phyloP scores from a whole-genome alignment of 805 yeast species.

The Yueomyces sinensis region DNA sequence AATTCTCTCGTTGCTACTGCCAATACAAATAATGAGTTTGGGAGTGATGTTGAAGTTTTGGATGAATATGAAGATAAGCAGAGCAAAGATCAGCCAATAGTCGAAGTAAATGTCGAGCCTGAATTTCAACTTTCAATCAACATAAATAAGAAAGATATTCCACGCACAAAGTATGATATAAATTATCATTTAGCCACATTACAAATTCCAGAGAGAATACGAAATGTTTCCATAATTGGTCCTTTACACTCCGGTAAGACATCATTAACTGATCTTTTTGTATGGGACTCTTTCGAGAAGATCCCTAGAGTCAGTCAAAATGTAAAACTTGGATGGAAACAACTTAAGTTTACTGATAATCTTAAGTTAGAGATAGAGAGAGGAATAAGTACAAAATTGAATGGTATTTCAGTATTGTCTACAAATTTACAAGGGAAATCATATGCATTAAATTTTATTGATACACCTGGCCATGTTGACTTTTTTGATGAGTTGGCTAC shows the following conservation, averaged over 20 bases:
- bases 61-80: constrained; percentile 42
- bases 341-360: constrained; percentile 57
- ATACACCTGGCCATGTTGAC: constrained; percentile 86
- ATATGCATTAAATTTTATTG: constrained; percentile 48
- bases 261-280: constrained; percentile 53
- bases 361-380: constrained; percentile 56
- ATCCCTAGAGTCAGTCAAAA: constrained; percentile 18
- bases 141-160: constrained; percentile 32
- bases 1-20: constrained; percentile 6
- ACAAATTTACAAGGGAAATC: constrained; percentile 43
- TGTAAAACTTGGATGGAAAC: constrained; percentile 29
- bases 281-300: constrained; percentile 47
- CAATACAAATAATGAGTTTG: constrained; percentile 37
- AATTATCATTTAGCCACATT: constrained; percentile 43
- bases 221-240: constrained; percentile 75
- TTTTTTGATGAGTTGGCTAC: constrained; percentile 64
- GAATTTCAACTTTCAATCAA: no score
- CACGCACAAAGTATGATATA: constrained; percentile 47
- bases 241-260: constrained; percentile 81
- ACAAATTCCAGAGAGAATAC: constrained; percentile 44
- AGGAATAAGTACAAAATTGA: constrained; percentile 51
- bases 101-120: no score
- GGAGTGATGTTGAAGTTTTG: constrained; percentile 52
- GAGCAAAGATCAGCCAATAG: constrained; percentile 47
- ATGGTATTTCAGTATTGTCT: constrained; percentile 49